A percentile compares a stretch with the other conserved stretches of the same genome.
Evolutionary conservation across 2,329 filamentous ascomycete genomes (phyloP).

Genomic region (Eurotiales sp.): DNA sequence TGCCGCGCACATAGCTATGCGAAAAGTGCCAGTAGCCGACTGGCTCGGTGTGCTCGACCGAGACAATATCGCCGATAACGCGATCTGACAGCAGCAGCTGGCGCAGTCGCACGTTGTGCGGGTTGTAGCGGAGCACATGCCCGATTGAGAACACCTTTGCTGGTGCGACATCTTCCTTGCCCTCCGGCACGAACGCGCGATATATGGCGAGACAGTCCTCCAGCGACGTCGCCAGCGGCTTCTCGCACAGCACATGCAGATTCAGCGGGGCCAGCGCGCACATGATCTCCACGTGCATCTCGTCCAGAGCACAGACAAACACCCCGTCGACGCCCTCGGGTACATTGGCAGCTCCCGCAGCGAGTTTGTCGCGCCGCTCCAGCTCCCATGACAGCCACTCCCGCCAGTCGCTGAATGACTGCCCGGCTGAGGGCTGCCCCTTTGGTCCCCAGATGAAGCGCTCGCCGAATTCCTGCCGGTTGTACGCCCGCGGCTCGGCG

Average conservation of each 20-base stretch:
- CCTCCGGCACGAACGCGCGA: constrained; percentile 27
- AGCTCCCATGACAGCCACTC: constrained; percentile 73
- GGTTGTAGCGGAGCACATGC: constrained; percentile 89
- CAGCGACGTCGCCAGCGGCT: constrained; percentile 79
- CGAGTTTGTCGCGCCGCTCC: constrained; percentile 49
- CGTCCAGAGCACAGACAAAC: constrained; percentile 76
- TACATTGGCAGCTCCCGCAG: constrained; percentile 22
- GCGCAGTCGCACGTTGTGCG: constrained; percentile 82
- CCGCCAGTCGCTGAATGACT: constrained; percentile 70
- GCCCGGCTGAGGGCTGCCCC: constrained; percentile 51
- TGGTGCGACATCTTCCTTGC: constrained; percentile 12
- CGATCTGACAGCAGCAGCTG: constrained; percentile 70
- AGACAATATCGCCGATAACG: constrained; percentile 78
- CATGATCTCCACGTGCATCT: constrained; percentile 80
- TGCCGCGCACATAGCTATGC: constrained; percentile 85
- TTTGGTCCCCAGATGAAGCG: constrained; percentile 67
- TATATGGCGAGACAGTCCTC: constrained; percentile 73
- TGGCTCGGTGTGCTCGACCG: constrained; percentile 87
- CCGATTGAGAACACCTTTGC: constrained; percentile 78
- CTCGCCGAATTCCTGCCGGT: constrained; percentile 66
- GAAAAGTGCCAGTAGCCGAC: constrained; percentile 96
- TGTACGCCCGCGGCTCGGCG: constrained; percentile 75
- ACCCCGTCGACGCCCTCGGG: constrained; percentile 58
- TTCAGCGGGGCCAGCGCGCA: constrained; percentile 64
- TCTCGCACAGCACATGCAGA: constrained; percentile 90